Evolutionary conservation across 768 basidiomycete genomes (phyloP), one percentile per base, ranked within the genome.

Genomic region (Pisolithus marmoratus): DNA sequence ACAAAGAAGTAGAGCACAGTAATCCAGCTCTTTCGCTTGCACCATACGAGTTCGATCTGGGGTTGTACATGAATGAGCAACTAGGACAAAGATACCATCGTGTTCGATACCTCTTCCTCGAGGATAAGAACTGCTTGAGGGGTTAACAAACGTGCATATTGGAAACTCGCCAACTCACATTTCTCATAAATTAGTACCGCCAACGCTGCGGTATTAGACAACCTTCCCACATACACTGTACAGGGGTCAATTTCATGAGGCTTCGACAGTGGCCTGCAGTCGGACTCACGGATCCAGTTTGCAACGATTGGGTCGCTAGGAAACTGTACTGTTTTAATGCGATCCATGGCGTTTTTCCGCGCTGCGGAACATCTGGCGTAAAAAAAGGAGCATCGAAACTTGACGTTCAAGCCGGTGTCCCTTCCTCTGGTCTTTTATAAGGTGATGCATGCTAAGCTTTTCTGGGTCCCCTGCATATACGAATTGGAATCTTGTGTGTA

Each of bases 241-340:
- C n/a, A 27, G 14, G 14, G 5, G 34, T 34, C 26, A 23, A 27
- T 27, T 23, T 7, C 23, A 45, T 20, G 14, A 42, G 8, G 19
- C 7, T 14, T 27, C 8, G 24, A 8, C n/a, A 29, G 37, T 12
- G 24, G 8, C 17, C 51, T 51, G 49, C 61, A 37, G 48, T 20
- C 14, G 22, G 38, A 12, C 40, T 43, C 26, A 36, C 51, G 40
- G 60, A 64, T 64, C 54, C 66, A 19, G 17, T 29, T 19, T 19
- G 24, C 23, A 24, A n/a, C 15, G 14, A 24, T 5, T 8, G 43
- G 26, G 8, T 45, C n/a, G n/a, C 14, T n/a, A 26, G 24, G 11
- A 15, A 45, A 29, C 55, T 60, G 34, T 5, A 5, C 14, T 34
- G 12, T 34, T 34, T 14, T 34, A 34, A 12, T 14, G 34, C 34